Conservation (phyloP, 2,329 filamentous ascomycete genomes). For the Xylaria polymorpha region DNA sequence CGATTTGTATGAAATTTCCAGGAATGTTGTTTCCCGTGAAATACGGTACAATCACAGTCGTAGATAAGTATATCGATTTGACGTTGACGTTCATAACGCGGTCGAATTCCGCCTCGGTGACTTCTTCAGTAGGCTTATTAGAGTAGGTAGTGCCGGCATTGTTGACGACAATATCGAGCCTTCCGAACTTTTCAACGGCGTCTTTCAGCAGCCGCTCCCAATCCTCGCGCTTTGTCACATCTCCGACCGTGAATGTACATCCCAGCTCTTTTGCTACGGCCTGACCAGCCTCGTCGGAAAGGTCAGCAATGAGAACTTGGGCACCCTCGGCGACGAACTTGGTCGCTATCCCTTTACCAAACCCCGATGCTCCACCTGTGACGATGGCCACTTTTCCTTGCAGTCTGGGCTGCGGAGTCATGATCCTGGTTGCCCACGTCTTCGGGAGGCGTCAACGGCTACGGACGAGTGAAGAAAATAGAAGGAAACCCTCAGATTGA, state of each 20-base stretch:
- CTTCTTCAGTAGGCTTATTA: slow-evolving; percentile 72
- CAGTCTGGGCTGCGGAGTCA: slow-evolving; percentile 49
- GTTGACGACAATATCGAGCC: slow-evolving; percentile 69
- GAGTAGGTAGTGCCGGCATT: slow-evolving; percentile 69
- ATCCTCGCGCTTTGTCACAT: slow-evolving; percentile 64
- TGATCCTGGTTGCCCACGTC: slow-evolving; percentile 8
- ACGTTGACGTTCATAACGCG: slow-evolving; percentile 76
- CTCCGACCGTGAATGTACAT: slow-evolving; percentile 56
- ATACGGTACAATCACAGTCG: slow-evolving; percentile 69
- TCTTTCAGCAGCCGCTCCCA: slow-evolving; percentile 64
- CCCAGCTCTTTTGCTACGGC: slow-evolving; percentile 59
- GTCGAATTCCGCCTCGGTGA: slow-evolving; percentile 75
- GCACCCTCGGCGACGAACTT: slow-evolving; percentile 70
- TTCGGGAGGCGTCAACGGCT: neutral
- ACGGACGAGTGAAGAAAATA: neutral
- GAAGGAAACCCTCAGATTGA: no score
- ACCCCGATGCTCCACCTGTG: slow-evolving; percentile 70
- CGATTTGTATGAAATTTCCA: slow-evolving; percentile 73
- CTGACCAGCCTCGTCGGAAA: slow-evolving; percentile 64
- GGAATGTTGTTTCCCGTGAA: slow-evolving; percentile 65
- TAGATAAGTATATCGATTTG: slow-evolving; percentile 72
- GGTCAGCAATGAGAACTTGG: slow-evolving; percentile 71
- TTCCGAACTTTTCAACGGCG: slow-evolving; percentile 59
- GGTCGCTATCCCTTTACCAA: slow-evolving; percentile 70
- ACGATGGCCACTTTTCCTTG: slow-evolving; percentile 58